Evolutionary conservation across 352 stramenopile species (phyloP).

Genomic region (Pythium aristosporum): DNA sequence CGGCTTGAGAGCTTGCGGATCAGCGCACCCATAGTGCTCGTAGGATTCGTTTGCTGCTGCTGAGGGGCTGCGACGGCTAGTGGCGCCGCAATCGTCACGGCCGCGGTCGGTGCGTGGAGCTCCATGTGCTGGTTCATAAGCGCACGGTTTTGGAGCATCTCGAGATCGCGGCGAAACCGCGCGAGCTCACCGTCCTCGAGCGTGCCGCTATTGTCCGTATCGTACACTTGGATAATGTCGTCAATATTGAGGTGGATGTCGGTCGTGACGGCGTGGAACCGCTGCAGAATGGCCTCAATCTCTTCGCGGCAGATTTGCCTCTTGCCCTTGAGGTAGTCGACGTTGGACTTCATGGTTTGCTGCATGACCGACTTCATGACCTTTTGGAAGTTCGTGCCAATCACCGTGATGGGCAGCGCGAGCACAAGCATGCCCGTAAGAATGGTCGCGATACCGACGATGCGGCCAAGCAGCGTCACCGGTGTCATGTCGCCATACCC

Average conservation of each 20-base stretch:
- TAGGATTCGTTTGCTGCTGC: background rate
- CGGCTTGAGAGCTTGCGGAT: slow-evolving; percentile 11
- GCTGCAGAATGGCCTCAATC: slow-evolving; percentile 67
- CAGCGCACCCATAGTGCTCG: slow-evolving; percentile 1
- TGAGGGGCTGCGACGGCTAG: background rate
- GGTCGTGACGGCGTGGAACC: slow-evolving; percentile 72
- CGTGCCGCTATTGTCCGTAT: slow-evolving; percentile 75
- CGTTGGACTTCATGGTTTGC: slow-evolving; percentile 75
- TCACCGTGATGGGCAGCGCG: slow-evolving; percentile 89
- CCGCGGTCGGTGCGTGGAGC: background rate
- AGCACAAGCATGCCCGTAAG: slow-evolving; percentile 86
- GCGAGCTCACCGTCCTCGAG: slow-evolving; percentile 74
- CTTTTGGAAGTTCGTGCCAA: slow-evolving; percentile 86
- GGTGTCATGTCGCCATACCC: slow-evolving; percentile 88
- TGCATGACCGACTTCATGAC: slow-evolving; percentile 82
- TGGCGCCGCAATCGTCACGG: background rate
- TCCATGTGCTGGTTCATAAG: slow-evolving; percentile 37
- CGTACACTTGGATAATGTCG: slow-evolving; percentile 79
- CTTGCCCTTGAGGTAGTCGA: slow-evolving; percentile 74
- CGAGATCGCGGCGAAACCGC: slow-evolving; percentile 66
- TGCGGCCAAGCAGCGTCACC: slow-evolving; percentile 65
- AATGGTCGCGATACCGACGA: slow-evolving; percentile 70
- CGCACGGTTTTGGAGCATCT: slow-evolving; percentile 70
- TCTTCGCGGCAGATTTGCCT: slow-evolving; percentile 70
- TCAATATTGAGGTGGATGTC: slow-evolving; percentile 75